These are phyloP conservation scores for Rhytidhysteron rufulum DNA, from an alignment of 2,329 filamentous ascomycete genomes.

Conservation along the genomic window DNA sequence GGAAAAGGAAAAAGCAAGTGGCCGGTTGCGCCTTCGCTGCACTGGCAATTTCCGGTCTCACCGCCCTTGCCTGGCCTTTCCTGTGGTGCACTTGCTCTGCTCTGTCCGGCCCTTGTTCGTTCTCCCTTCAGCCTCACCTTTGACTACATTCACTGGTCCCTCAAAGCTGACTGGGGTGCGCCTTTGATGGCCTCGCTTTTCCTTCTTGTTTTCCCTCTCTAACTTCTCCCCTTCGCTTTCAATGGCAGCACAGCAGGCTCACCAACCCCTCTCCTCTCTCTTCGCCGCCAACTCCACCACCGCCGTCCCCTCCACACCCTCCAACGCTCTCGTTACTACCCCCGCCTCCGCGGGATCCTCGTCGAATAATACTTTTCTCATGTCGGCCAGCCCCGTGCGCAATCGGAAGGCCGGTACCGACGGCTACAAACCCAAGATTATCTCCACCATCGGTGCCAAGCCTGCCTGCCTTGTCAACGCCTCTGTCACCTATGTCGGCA, in stretches of 20 bases:
- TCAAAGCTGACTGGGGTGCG: too few relatives aligned
- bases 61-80: too few relatives aligned
- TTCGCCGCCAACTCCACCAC: constrained; percentile 15
- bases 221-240: constrained; percentile 5
- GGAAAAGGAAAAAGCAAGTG: too few relatives aligned
- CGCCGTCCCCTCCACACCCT: constrained; percentile 39
- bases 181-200: constrained; percentile 8
- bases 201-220: constrained; percentile 6
- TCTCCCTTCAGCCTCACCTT: too few relatives aligned
- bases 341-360: constrained; percentile 52
- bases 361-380: constrained; percentile 79
- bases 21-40: too few relatives aligned
- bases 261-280: constrained; percentile 13
- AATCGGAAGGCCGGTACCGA: constrained; percentile 54
- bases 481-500: constrained; percentile 96
- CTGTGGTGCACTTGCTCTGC: background rate
- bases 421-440: constrained; percentile 80
- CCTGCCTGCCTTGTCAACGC: constrained; percentile 96
- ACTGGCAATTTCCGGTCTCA: too few relatives aligned
- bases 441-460: constrained; percentile 55
- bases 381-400: constrained; percentile 69
- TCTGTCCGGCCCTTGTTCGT: too few relatives aligned
- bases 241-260: constrained; percentile 26
- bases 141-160: too few relatives aligned
- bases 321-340: constrained; percentile 45